Evolutionary conservation across 768 basidiomycete species (phyloP), one percentile per base, ranked within the genome.

Genomic region (Kondoa malvinella): DNA sequence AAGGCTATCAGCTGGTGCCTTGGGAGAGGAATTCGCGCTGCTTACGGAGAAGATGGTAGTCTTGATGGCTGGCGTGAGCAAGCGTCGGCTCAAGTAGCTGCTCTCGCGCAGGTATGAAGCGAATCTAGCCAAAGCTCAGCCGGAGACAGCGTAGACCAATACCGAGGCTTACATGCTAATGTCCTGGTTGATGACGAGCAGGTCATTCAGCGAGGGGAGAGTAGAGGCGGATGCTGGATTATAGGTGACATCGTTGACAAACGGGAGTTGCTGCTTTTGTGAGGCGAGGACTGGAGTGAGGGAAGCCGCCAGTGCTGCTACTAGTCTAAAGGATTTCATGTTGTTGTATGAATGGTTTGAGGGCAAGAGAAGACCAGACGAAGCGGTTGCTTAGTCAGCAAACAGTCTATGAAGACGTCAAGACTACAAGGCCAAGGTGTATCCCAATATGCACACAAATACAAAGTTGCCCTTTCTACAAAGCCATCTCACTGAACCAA

Each of bases 401-500:
- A 25, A 14, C 50, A 56, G 50, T 14, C 50, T 25, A 25, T 14
- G 50, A 56, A 56, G 25, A 25, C 14, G 50, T 56, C 50, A 25
- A 56, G 25, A 56, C 50, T 14, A 25, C 50, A 25, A 25, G 50
- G 14, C 50, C 50, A 56, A 25, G 25, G 50, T 56, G 50, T 25
- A 14, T 25, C 50, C 14, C 14, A 25, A 14, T 56, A 25, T 14
- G 50, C 50, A 14, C 50, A 25, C 14, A 14, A 14, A 14, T 59
- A 4, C 8, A 4, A 12, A 4, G 57, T 25, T 56, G 14, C 50
- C 14, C 14, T 25, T 14, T 14, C 14, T 14, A 17, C n/a, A 25
- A 21, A 29, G 60, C n/a, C 8, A 61, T 56, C 8, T 27, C 33
- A 21, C 66, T 65, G 17, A 72, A 31, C 72, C 72, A 72, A 32